phyloP scores from a whole-genome alignment of 495 filamentous ascomycete genomes.

The Amniculicola lignicola region DNA sequence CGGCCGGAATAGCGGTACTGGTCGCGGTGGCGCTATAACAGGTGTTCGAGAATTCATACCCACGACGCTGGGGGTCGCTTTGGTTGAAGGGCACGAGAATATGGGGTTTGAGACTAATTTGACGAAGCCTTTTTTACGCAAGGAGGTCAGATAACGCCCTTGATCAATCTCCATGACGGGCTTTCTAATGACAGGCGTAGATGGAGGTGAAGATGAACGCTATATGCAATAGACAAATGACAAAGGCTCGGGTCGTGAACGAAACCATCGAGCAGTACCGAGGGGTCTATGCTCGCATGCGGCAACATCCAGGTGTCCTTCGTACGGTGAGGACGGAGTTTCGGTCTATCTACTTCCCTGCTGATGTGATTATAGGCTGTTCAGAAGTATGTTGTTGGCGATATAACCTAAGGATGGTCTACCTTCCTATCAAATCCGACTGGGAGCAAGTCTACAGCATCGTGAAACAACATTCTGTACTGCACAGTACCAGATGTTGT shows the following conservation, averaged over 20 bases:
- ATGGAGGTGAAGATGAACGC: conserved; percentile 91
- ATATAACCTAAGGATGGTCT: conserved; percentile 7
- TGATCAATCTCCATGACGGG: conserved; percentile 6
- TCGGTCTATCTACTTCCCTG: conserved; percentile 12
- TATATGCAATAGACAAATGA: conserved; percentile 80
- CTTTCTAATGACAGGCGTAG: conserved; percentile 29
- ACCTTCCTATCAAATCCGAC: conserved; percentile 5
- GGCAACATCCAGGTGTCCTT: conserved; percentile 65
- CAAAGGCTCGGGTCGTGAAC: conserved; percentile 64
- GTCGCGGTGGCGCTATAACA: conserved; percentile 44
- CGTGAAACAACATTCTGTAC: too few relatives aligned
- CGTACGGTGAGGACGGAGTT: conserved; percentile 55
- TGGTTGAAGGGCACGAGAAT: conserved; percentile 86
- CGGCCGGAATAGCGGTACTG: conserved; percentile 38
- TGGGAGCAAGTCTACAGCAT: too few relatives aligned
- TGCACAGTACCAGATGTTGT: too few relatives aligned
- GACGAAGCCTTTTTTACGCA: conserved; percentile 91
- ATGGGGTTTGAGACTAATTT: conserved; percentile 84
- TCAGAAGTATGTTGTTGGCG: conserved; percentile 9
- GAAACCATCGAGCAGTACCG: conserved; percentile 79
- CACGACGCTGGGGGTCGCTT: conserved; percentile 77
- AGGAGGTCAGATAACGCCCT: conserved; percentile 54
- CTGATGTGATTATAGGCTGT: conserved; percentile 16
- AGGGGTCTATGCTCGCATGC: conserved; percentile 74
- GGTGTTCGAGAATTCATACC: conserved; percentile 80